Percentiles rank a stretch among this genome's conserved stretches.
Conservation (phyloP, 805 yeast species). For the Candida multigemmis region DNA sequence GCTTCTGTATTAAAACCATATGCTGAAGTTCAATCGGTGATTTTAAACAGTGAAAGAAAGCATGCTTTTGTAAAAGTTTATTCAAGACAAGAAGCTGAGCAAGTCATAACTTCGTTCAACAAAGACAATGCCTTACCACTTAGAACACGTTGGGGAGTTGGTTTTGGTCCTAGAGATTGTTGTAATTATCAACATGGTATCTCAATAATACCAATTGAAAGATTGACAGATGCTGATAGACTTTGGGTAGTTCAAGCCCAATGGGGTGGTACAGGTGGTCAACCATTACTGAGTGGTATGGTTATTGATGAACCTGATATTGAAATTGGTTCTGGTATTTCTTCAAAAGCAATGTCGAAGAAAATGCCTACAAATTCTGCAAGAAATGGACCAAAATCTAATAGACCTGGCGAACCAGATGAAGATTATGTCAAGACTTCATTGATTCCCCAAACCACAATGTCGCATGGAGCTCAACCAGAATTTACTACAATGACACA, state of each 20-base stretch:
- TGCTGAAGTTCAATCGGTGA: constrained; percentile 88
- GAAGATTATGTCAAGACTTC: constrained; percentile 30
- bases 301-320: constrained; percentile 96
- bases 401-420: constrained; percentile 47
- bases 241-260: constrained; percentile 85
- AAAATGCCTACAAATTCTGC: constrained; percentile 89
- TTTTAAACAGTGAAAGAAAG: constrained; percentile 78
- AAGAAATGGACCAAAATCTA: constrained; percentile 75
- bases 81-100: constrained; percentile 86
- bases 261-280: constrained; percentile 97
- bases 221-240: constrained; percentile 90
- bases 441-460: constrained; percentile 13
- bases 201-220: constrained; percentile 75
- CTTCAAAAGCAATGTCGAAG: constrained; percentile 84
- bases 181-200: constrained; percentile 90
- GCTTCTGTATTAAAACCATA: constrained; percentile 67
- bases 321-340: constrained; percentile 89
- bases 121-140: constrained; percentile 55
- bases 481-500: constrained; percentile 25
- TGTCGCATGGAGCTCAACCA: constrained; percentile 28
- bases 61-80: constrained; percentile 96
- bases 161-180: constrained; percentile 97
- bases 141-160: constrained; percentile 97
- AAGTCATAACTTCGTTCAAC: constrained; percentile 63
- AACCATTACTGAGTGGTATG: constrained; percentile 66